A percentile compares a stretch with the other conserved stretches of the same genome.
Evolutionary conservation across 805 yeast species (phyloP).

Genomic region (Kodamaea sagamina): DNA sequence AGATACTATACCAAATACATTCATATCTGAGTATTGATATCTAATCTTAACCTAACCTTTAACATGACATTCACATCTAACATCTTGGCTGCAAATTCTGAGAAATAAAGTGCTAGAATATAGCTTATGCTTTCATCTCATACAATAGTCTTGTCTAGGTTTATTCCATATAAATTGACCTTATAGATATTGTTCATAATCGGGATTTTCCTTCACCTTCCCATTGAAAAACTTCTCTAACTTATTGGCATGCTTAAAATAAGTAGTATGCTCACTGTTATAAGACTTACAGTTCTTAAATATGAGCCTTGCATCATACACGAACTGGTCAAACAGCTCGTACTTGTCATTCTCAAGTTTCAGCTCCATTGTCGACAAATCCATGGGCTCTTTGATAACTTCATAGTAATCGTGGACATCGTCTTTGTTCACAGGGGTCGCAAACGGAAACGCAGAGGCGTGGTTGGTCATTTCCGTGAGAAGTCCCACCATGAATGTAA

Average conservation of each 20-base stretch:
- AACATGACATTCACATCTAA: too few relatives aligned
- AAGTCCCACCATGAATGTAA: conserved; percentile 87
- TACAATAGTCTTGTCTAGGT: too few relatives aligned
- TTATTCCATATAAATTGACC: too few relatives aligned
- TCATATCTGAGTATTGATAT: too few relatives aligned
- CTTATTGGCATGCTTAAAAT: conserved; percentile 91
- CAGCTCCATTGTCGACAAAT: conserved; percentile 90
- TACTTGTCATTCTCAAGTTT: conserved; percentile 91
- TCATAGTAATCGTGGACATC: conserved; percentile 97
- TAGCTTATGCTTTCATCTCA: too few relatives aligned
- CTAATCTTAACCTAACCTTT: too few relatives aligned
- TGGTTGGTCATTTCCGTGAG: conserved; percentile 88
- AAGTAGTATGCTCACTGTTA: conserved; percentile 92
- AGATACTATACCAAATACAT: too few relatives aligned
- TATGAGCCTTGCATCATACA: conserved; percentile 82
- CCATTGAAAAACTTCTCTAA: conserved; percentile 84
- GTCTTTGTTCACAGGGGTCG: conserved; percentile 86
- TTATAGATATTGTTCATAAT: conserved; percentile 71
- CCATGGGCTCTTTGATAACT: conserved; percentile 98
- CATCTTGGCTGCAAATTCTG: too few relatives aligned
- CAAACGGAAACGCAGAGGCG: conserved; percentile 98
- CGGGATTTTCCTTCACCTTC: conserved; percentile 88
- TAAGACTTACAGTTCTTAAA: conserved; percentile 91
- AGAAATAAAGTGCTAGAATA: too few relatives aligned
- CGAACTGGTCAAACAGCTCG: conserved; percentile 85